Evolutionary conservation across 2,329 filamentous ascomycete species (phyloP), one percentile per base, ranked within the genome.

Genomic region (Penicillium corylophilum): DNA sequence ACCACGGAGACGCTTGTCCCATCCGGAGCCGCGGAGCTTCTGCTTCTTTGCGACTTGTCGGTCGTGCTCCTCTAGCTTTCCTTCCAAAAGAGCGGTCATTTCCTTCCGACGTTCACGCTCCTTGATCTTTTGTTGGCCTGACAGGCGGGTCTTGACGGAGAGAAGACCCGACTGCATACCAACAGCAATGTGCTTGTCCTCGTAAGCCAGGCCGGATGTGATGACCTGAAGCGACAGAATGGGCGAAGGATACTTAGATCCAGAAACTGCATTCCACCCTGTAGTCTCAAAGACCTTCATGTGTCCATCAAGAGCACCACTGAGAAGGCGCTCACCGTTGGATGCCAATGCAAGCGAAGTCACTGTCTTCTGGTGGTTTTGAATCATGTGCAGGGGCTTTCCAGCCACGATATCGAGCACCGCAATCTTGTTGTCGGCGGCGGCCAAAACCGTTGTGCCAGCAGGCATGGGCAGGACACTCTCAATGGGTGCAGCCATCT

Each of bases 351-450:
- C 86, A 48, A 99, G 80, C 7, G 88, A 86, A 0, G 94, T 97
- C 54, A 99, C 92, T 0, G 94, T 96, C 83, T 97, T 99, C 69
- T 99, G 94, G 73, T 99, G 94, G 70, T 95, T 97, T 62, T 86
- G 87, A 57, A 99, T 86, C 67, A 95, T 79, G 62, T 91, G 87
- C 51, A 96, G 78, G 4, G 93, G 91, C 66, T 90, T 90, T 23
- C 89, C 94, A 44, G 92, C 93, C 15, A 97, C 88, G 40, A 99
- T 82, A 70, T 99, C 94, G 55, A 99, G 81, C 10, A 99, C 90
- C 5, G 89, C 91, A 64, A 99, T 90, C 56, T 89, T 84, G 66
- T 89, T 95, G 51, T 89, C 92, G 16, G 91, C 85, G 2, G 93
- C 84, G 12, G 91, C 91, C 29, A 96, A 81, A 22, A 99, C 78